Evolutionary conservation across 2,329 filamentous ascomycete genomes (phyloP), one percentile per base, ranked within the genome.

Genomic region (Mollisia scopiformis): DNA sequence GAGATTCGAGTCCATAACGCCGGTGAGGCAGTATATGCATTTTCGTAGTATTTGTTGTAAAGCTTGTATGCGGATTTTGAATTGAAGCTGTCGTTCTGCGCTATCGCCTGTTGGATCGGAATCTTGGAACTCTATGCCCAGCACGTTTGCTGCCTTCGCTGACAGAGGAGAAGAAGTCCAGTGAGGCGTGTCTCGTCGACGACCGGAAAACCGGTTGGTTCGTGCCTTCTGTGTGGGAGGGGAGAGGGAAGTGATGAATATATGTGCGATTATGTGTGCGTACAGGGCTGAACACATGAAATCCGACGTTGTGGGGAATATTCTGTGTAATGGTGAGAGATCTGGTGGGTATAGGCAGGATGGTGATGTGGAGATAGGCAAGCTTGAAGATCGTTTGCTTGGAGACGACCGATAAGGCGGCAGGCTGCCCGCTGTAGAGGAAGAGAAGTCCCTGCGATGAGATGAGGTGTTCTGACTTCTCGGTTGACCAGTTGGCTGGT

Each of bases 201-300:
- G 50, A 6, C 28, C 8, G n/a, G 43, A 31, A 39, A 19, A 3
- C 8, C 21, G 30, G 25, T 27, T 50, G n/a, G 33, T 35, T 37
- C 10, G 23, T 19, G 6, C 39, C 11, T 28, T 10, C n/a, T 43
- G 19, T 27, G 28, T 1, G 1, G 16, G 50, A 30, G 21, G 28
- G 10, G 25, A 27, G 27, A 64, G 61, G 16, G 65, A 64, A 19
- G 54, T 57, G 2, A 68, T 30, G 50, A 62, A 71, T 7, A 66
- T 65, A 25, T 70, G 67, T 7, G 65, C 66, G 13, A 73, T 54
- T 8, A 73, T 59, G 23, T 73, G 63, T 1, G 69, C 66, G 55
- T 73, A 72, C 23, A 73, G 66, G 2, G 65, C 63, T 11, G 64
- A 60, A 5, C 62, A 59, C 39, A 66, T 63, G 41, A 62, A 59